Evolutionary conservation across 2,329 filamentous ascomycete genomes (phyloP).

Genomic region (Cladosporium sp.): DNA sequence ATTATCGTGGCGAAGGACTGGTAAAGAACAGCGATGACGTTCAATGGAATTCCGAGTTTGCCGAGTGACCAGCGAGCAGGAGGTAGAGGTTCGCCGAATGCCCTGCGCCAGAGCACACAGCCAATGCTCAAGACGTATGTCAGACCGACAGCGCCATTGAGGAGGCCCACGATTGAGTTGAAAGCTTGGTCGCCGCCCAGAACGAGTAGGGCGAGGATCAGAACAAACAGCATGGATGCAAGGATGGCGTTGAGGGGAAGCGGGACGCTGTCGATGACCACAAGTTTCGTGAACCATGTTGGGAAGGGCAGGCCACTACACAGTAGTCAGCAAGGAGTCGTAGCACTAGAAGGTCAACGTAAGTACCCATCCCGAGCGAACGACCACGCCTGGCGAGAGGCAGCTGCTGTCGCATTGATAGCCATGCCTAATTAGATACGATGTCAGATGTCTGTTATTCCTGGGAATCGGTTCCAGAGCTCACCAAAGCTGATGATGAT

Average conservation of each 20-base stretch:
- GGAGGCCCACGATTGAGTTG: conserved; percentile 4
- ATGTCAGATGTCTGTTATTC: neutral
- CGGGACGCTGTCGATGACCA: neutral
- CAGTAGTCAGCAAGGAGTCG: neutral
- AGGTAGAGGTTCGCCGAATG: conserved; percentile 21
- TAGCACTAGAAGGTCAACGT: neutral
- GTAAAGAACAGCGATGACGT: conserved; percentile 35
- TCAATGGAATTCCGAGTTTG: conserved; percentile 20
- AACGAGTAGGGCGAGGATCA: neutral
- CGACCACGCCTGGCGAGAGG: conserved; percentile 44
- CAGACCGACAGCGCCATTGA: conserved; percentile 37
- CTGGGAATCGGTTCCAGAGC: neutral
- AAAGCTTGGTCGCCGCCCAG: neutral
- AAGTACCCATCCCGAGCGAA: conserved; percentile 38
- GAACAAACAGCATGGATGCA: conserved; percentile 23
- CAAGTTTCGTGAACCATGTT: neutral
- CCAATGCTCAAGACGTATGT: conserved; percentile 42
- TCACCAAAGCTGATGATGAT: neutral
- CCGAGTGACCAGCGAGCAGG: conserved; percentile 29
- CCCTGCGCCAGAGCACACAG: conserved; percentile 22
- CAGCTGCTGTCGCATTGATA: conserved; percentile 20
- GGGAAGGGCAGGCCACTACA: neutral
- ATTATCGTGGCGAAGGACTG: conserved; percentile 13
- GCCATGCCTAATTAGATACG: conserved; percentile 31
- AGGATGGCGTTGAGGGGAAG: conserved; percentile 40